These are phyloP conservation scores for Dalbergia oliveri DNA, from an alignment of 306 rosid species.

Conservation along the genomic window DNA sequence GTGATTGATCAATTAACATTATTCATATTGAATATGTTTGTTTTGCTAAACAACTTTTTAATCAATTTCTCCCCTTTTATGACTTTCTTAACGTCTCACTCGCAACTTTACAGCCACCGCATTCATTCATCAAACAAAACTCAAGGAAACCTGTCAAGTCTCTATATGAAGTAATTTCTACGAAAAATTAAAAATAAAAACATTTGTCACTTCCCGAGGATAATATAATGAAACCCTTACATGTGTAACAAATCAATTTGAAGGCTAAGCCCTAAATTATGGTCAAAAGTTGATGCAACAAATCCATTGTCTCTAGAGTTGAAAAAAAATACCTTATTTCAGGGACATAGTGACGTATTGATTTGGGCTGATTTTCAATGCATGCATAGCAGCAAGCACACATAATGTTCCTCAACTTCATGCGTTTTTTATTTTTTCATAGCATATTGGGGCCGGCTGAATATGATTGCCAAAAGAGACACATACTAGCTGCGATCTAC, in stretches of 20 bases:
- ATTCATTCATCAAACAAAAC: slow-evolving; percentile 22
- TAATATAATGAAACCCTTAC: slow-evolving; percentile 10
- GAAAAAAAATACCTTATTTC: slow-evolving; percentile 11
- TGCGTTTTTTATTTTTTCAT: neutral
- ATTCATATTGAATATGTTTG: neutral
- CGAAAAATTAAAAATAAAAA: neutral
- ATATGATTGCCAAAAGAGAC: neutral
- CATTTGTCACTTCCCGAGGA: slow-evolving; percentile 39
- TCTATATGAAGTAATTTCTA: slow-evolving; percentile 38
- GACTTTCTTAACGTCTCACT: slow-evolving; percentile 29
- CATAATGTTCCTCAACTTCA: neutral
- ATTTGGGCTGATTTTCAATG: slow-evolving; percentile 33
- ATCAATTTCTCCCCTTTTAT: slow-evolving; percentile 5
- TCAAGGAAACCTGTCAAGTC: slow-evolving; percentile 26
- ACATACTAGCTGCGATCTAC: neutral
- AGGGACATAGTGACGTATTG: slow-evolving; percentile 41
- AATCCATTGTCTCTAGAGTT: slow-evolving; percentile 19
- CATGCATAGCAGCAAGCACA: slow-evolving; percentile 15
- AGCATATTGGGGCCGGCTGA: neutral
- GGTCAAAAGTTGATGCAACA: slow-evolving; percentile 44
- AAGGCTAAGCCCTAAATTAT: slow-evolving; percentile 36
- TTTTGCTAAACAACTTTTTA: slow-evolving; percentile 14
- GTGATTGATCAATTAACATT: too few relatives aligned
- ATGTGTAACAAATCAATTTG: slow-evolving; percentile 24
- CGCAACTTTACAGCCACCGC: slow-evolving; percentile 11